Conservation (phyloP, 2,329 filamentous ascomycete species). For the Chaetomium olivaceum region DNA sequence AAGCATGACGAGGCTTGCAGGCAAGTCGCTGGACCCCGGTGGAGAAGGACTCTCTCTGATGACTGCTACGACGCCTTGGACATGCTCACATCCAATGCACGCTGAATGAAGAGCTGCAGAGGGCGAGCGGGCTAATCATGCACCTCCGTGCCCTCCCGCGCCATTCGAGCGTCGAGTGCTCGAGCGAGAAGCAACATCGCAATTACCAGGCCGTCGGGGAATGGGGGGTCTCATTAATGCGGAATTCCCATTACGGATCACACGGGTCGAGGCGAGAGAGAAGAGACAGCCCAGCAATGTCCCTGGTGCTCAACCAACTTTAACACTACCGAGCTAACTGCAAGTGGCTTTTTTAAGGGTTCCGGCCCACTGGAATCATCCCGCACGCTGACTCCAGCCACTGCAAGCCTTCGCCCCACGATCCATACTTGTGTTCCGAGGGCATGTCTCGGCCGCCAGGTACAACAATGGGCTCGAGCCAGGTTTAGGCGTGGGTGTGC, state of each 20-base stretch:
- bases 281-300: not conserved
- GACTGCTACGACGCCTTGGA: constrained; percentile 5
- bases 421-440: not conserved
- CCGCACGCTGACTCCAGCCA: constrained; percentile 17
- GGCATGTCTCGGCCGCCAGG: not conserved
- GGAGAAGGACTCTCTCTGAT: not conserved
- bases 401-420: constrained; percentile 13
- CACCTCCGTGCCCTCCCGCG: constrained; percentile 6
- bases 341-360: not conserved
- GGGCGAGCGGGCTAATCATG: constrained; percentile 14
- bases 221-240: constrained; percentile 16
- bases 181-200: constrained; percentile 22
- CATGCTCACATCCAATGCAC: constrained; percentile 19
- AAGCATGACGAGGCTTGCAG: not conserved
- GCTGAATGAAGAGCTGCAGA: constrained; percentile 24
- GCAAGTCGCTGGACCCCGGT: not conserved
- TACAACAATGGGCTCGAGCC: not conserved
- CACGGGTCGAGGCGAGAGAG: not conserved
- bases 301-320: not conserved
- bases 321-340: not conserved
- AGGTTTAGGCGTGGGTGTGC: not conserved
- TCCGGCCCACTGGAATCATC: constrained; percentile 23
- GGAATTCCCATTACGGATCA: constrained; percentile 1
- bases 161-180: constrained; percentile 3
- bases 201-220: constrained; percentile 22